A percentile compares a stretch with the other conserved stretches of the same genome.
Conservation (phyloP, 441 rosid genomes). For the Adansonia gregorii region DNA sequence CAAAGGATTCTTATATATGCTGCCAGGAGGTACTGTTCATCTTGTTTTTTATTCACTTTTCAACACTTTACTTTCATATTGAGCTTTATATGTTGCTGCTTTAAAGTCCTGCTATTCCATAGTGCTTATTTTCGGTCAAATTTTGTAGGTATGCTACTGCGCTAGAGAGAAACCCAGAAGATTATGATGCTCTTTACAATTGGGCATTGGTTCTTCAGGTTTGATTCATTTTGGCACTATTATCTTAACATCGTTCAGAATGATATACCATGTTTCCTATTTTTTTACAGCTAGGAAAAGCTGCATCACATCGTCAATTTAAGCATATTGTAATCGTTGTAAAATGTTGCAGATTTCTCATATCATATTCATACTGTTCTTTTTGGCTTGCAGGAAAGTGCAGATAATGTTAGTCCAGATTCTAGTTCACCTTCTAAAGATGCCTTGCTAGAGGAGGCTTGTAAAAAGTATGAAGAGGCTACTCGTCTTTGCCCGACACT, state of each 20-base stretch:
- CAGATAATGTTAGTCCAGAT: constrained; percentile 89
- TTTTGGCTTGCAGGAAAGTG: constrained; percentile 81
- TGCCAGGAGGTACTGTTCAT: constrained; percentile 72
- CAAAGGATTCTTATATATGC: constrained; percentile 98
- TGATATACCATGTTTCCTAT: not conserved
- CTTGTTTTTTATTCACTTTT: not conserved
- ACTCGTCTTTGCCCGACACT: constrained; percentile 88
- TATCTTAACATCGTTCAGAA: not conserved
- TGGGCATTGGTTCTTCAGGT: constrained; percentile 99
- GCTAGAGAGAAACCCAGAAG: constrained; percentile 88
- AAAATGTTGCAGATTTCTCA: constrained; percentile 7
- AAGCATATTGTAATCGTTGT: constrained; percentile 1
- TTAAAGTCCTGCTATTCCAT: not conserved
- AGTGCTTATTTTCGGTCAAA: constrained; percentile 25
- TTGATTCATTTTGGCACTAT: constrained; percentile 21
- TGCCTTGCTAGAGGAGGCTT: constrained; percentile 96
- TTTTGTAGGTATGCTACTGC: constrained; percentile 85
- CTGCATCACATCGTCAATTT: not conserved
- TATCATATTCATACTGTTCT: constrained; percentile 20
- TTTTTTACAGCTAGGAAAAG: not conserved
- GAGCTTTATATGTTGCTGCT: not conserved
- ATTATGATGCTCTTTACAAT: constrained; percentile 93
- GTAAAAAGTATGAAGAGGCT: constrained; percentile 95
- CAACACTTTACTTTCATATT: not conserved
- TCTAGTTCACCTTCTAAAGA: constrained; percentile 96